Conservation (phyloP, 2,329 filamentous ascomycete species). For the Penicillium sp. region DNA sequence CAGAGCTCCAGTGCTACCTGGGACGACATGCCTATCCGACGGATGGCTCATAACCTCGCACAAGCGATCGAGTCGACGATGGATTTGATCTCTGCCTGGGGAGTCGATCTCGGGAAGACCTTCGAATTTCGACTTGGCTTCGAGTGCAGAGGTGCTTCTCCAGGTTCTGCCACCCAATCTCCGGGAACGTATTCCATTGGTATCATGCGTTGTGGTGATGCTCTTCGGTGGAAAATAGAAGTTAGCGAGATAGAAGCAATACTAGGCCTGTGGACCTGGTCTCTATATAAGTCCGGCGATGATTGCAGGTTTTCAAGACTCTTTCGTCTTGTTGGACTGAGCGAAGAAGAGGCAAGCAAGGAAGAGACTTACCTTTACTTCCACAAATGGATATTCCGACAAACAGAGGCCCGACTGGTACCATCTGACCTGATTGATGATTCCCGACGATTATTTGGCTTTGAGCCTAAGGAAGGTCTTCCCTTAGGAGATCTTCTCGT, state of each 20-base stretch:
- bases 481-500: conserved; percentile 19
- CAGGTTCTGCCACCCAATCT: background rate
- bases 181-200: conserved; percentile 15
- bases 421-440: conserved; percentile 16
- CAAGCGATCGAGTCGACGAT: conserved; percentile 29
- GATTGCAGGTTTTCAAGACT: conserved; percentile 16
- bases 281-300: conserved; percentile 22
- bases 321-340: conserved; percentile 24
- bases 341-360: conserved; percentile 14
- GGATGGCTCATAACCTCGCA: conserved; percentile 21
- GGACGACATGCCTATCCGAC: conserved; percentile 30
- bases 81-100: conserved; percentile 28
- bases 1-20: conserved; percentile 16
- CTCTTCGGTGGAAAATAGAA: conserved; percentile 26
- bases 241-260: conserved; percentile 31
- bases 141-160: conserved; percentile 9
- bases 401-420: conserved; percentile 23
- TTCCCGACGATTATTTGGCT: conserved; percentile 22
- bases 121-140: conserved; percentile 22
- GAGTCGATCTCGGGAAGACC: background rate
- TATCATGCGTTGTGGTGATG: conserved; percentile 21
- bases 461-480: conserved; percentile 6
- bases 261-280: conserved; percentile 34
- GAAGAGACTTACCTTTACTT: conserved; percentile 27
- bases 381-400: conserved; percentile 33